Conservation (phyloP, 768 basidiomycete species). For the Tylopilus cervinicoccineus region DNA sequence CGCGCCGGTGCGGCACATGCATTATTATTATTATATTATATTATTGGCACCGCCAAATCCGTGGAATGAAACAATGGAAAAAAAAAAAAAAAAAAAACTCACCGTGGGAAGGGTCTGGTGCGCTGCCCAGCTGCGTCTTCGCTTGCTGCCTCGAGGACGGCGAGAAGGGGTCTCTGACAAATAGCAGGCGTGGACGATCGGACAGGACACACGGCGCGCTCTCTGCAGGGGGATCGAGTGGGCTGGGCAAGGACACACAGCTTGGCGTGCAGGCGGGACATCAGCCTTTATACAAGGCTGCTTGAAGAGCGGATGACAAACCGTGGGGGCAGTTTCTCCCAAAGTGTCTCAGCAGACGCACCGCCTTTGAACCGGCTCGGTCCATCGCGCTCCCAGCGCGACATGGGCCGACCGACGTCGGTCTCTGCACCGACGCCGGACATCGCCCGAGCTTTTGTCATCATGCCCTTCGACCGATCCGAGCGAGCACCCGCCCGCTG, state of each 20-base stretch:
- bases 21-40: conserved; percentile 20
- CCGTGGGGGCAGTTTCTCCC: conserved; percentile 10
- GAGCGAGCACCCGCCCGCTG: too few relatives aligned
- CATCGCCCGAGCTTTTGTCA: background rate
- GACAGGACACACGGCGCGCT: conserved; percentile 11
- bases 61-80: conserved; percentile 30
- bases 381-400: conserved; percentile 16
- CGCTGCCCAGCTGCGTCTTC: conserved; percentile 15
- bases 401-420: conserved; percentile 22
- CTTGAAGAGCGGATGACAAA: background rate
- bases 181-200: conserved; percentile 22
- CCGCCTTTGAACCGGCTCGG: conserved; percentile 19
- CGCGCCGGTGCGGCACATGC: conserved; percentile 23
- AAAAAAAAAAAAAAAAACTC: conserved; percentile 30
- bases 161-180: conserved; percentile 21
- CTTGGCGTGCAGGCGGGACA: conserved; percentile 1
- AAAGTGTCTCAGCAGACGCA: conserved; percentile 4
- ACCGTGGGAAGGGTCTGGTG: conserved; percentile 24
- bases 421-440: too few relatives aligned
- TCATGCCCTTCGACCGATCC: too few relatives aligned
- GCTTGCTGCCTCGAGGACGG: conserved; percentile 34
- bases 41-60: conserved; percentile 28
- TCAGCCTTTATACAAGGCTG: conserved; percentile 21
- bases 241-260: conserved; percentile 15
- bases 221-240: conserved; percentile 12